Conservation (phyloP, 2,329 filamentous ascomycete species). For the Xylariales sp. region DNA sequence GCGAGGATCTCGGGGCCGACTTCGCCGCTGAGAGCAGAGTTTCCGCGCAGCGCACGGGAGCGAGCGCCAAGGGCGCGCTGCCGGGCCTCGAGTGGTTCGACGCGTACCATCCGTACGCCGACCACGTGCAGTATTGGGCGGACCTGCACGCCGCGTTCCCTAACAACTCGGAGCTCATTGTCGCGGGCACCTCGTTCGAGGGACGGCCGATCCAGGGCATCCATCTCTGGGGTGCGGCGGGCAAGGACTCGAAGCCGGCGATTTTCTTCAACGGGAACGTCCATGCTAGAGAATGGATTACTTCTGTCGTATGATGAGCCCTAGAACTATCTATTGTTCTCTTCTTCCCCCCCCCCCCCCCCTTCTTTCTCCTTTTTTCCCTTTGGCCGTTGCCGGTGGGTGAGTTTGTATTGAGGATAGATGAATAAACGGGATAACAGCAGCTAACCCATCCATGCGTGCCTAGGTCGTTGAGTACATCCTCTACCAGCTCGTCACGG, state of each 20-base stretch:
- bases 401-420: too few species aligned
- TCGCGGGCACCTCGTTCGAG: conserved; percentile 58
- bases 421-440: too few species aligned
- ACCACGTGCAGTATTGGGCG: conserved; percentile 62
- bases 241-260: conserved; percentile 60
- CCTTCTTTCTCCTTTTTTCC: too few species aligned
- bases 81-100: conserved; percentile 62
- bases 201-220: conserved; percentile 69
- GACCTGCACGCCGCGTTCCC: conserved; percentile 60
- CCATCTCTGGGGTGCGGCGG: conserved; percentile 62
- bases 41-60: conserved; percentile 36
- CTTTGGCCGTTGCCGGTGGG: too few species aligned
- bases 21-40: conserved; percentile 43
- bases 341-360: background rate
- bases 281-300: conserved; percentile 67
- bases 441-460: background rate
- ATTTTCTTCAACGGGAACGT: conserved; percentile 64
- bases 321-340: conserved; percentile 44
- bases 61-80: conserved; percentile 19
- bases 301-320: conserved; percentile 60
- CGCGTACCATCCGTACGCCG: conserved; percentile 63
- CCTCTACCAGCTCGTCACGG: conserved; percentile 58
- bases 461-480: conserved; percentile 59
- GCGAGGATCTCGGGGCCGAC: conserved; percentile 47
- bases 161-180: conserved; percentile 60